These are phyloP conservation scores for Serendipita sp. DNA, from an alignment of 768 basidiomycete genomes.

Conservation along the genomic window DNA sequence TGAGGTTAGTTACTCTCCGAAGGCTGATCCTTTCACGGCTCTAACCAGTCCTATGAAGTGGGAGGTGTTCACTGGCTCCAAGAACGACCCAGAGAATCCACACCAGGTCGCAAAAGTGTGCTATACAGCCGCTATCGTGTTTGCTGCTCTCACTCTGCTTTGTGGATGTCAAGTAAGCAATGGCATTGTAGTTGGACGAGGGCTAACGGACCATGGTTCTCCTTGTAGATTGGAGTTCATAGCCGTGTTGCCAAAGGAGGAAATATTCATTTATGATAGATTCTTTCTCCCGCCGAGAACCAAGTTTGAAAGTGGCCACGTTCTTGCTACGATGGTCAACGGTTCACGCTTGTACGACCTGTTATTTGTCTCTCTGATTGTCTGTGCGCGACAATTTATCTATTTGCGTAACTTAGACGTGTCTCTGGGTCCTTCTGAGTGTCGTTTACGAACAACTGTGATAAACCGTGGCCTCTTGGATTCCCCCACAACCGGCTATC, in stretches of 20 bases:
- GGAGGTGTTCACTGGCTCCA: slow-evolving; percentile 24
- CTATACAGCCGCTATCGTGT: slow-evolving; percentile 23
- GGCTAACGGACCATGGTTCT: background rate
- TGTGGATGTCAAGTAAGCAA: slow-evolving; percentile 24
- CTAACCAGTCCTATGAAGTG: slow-evolving; percentile 12
- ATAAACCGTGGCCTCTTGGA: background rate
- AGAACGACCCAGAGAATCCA: slow-evolving; percentile 21
- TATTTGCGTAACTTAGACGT: too few relatives aligned
- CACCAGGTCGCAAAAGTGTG: slow-evolving; percentile 4
- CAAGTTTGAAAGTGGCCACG: too few relatives aligned
- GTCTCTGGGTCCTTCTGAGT: background rate
- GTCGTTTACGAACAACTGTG: background rate
- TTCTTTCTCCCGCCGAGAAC: background rate
- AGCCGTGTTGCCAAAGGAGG: slow-evolving; percentile 3
- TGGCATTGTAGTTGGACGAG: background rate
- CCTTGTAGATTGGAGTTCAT: slow-evolving; percentile 7
- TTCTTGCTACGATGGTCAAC: too few relatives aligned
- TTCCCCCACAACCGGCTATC: too few relatives aligned
- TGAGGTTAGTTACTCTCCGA: background rate
- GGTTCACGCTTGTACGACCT: too few relatives aligned
- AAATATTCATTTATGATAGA: slow-evolving; percentile 5
- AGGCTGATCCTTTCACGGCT: background rate
- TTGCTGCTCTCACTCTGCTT: slow-evolving; percentile 22
- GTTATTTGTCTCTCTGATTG: too few relatives aligned
- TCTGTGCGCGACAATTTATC: too few relatives aligned